Base-by-base conservation (phyloP, 176 grass and related monocot species). In the Avena insularis region DNA sequence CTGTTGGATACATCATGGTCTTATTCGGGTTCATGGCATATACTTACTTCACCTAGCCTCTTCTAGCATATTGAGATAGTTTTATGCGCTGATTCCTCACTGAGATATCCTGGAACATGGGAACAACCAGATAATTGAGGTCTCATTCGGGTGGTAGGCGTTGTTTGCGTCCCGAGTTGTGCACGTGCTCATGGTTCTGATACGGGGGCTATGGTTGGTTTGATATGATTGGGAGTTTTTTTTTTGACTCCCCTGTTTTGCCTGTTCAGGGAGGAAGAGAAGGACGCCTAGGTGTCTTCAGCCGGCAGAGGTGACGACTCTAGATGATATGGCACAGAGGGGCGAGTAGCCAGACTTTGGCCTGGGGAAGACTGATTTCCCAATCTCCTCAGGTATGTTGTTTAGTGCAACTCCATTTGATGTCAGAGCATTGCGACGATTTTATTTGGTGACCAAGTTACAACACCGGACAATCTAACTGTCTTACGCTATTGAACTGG, bases 311-410 rank as follows among this genome's bases (percentile, higher is more conserved):
- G 85, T 29, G 20, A 25, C 6, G 27, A 49, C 48, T 43, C 6
- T 43, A 25, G 73, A 82, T 0, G 86, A 77, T 12, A 48, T 12
- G 48, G 16, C 88, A 2, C 10, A 48, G 0, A 0, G 29, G 57
- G 3, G 75, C 85, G 1, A 27, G 5, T 23, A 64, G 5, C 17
- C 82, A 57, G 36, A 0, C 35, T 19, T 56, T 72, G 23, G 82
- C 88, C 0, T 93, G 91, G 91, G 88, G 85, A 2, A 83, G 75
- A 63, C 79, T 93, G 9, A 90, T 93, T 68, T 93, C 91, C 6
- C 88, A 90, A 29, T 90, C 80, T 75, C 43, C 85, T 2, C 56
- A 79, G 91, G 91, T 93, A 59, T 33, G 80, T 35, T 67, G 0
- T 47, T 74, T 0, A 17, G 19, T 40, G 51, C 0, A 2, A 35